Conservation (phyloP, 495 filamentous ascomycete species). For the Pyrenula massariospora region DNA sequence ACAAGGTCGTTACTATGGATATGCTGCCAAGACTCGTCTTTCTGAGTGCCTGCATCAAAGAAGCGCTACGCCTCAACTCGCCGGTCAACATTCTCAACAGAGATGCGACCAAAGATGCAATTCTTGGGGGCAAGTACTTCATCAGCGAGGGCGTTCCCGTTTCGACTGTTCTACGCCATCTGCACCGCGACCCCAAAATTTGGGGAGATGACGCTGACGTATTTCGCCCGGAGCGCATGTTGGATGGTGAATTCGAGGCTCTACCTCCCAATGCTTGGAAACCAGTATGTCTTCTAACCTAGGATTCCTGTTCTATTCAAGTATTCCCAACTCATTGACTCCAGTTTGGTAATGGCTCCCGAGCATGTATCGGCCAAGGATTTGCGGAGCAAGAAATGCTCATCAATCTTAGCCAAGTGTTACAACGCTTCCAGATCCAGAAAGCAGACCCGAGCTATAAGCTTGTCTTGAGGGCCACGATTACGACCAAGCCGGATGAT, state of each 20-base stretch:
- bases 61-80: conserved; percentile 7
- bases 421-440: conserved; percentile 52
- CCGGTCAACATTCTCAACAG: conserved; percentile 3
- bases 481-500: conserved; percentile 7
- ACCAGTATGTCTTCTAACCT: conserved; percentile 9
- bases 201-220: conserved; percentile 42
- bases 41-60: conserved; percentile 5
- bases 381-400: conserved; percentile 56
- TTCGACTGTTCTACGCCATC: conserved; percentile 1
- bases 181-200: conserved; percentile 11
- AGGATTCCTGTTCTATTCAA: neutral
- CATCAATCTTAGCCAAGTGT: conserved; percentile 37
- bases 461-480: conserved; percentile 1
- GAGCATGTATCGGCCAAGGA: conserved; percentile 40
- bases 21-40: conserved; percentile 4
- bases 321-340: conserved; percentile 5
- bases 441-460: conserved; percentile 7
- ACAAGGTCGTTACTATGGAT: conserved; percentile 1
- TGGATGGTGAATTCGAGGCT: conserved; percentile 47
- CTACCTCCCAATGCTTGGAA: conserved; percentile 46
- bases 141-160: neutral
- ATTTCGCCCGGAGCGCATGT: conserved; percentile 54
- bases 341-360: conserved; percentile 45
- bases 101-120: conserved; percentile 1
- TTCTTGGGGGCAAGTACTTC: neutral